Evolutionary conservation across 73 alveolate genomes (phyloP).

Genomic region (Breviolum minutum): DNA sequence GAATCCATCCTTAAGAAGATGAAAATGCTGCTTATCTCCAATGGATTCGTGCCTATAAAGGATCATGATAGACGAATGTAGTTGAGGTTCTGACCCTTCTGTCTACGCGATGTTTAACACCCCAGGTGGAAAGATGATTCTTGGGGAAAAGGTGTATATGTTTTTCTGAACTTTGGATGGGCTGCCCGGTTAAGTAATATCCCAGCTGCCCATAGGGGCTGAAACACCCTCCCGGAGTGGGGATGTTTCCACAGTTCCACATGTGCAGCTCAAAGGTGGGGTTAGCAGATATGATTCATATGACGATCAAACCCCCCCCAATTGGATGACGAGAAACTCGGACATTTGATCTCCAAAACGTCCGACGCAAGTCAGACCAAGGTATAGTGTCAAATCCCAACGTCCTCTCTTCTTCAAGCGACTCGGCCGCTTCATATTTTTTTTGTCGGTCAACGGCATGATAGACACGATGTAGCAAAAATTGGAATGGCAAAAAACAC

Average conservation of each 20-base stretch:
- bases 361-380: neutral
- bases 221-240: too few species aligned
- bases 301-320: neutral
- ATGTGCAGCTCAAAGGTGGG: too few species aligned
- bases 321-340: neutral
- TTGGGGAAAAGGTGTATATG: neutral
- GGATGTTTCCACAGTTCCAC: too few species aligned
- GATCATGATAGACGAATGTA: neutral
- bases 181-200: neutral
- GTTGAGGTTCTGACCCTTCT: neutral
- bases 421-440: neutral
- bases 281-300: neutral
- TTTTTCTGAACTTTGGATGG: neutral
- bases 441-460: too few species aligned
- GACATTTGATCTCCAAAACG: neutral
- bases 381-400: conserved; percentile 75
- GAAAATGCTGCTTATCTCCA: neutral
- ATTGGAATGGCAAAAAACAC: too few species aligned
- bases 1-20: neutral
- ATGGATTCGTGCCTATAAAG: neutral
- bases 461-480: too few species aligned
- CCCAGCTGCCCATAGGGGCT: neutral
- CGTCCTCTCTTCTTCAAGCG: conserved; percentile 69
- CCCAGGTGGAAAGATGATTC: neutral
- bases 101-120: too few species aligned